A percentile compares a stretch with the other conserved stretches of the same genome.
phyloP scores from a whole-genome alignment of 1,284 basidiomycete species.

The Megacollybia platyphylla region DNA sequence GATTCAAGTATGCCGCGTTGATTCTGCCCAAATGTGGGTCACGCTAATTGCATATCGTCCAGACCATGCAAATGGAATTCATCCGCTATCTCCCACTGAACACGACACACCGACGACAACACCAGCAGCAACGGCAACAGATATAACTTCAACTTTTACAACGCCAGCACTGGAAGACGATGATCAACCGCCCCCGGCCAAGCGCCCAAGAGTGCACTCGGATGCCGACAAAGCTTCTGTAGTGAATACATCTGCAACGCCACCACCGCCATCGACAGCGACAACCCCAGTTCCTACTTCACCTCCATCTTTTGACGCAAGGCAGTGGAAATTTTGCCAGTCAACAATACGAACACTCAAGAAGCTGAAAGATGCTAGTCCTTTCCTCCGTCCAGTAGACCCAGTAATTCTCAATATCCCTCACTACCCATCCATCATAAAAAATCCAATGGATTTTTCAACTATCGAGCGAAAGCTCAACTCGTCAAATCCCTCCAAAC shows the following conservation, averaged over 20 bases:
- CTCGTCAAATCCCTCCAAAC: slow-evolving; percentile 69
- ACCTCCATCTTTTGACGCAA: slow-evolving; percentile 33
- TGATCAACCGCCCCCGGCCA: slow-evolving; percentile 54
- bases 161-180: slow-evolving; percentile 37
- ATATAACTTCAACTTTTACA: slow-evolving; percentile 28
- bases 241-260: slow-evolving; percentile 60
- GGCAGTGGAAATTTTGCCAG: slow-evolving; percentile 76
- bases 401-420: slow-evolving; percentile 84
- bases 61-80: slow-evolving; percentile 12
- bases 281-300: slow-evolving; percentile 21
- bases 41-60: slow-evolving; percentile 11
- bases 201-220: slow-evolving; percentile 32
- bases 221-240: slow-evolving; percentile 40
- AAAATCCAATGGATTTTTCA: slow-evolving; percentile 90
- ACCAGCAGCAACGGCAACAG: slow-evolving; percentile 25
- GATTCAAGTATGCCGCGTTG: slow-evolving; percentile 34
- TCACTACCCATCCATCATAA: slow-evolving; percentile 83
- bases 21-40: slow-evolving; percentile 7
- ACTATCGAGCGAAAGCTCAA: slow-evolving; percentile 85
- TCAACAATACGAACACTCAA: slow-evolving; percentile 77
- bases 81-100: slow-evolving; percentile 14
- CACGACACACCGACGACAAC: slow-evolving; percentile 31
- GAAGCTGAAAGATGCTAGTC: slow-evolving; percentile 73
- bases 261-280: slow-evolving; percentile 40
- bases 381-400: slow-evolving; percentile 88